Evolutionary conservation across 345 rosid genomes (phyloP), one percentile per base, ranked within the genome.

Genomic region (Eucalyptus marginata): DNA sequence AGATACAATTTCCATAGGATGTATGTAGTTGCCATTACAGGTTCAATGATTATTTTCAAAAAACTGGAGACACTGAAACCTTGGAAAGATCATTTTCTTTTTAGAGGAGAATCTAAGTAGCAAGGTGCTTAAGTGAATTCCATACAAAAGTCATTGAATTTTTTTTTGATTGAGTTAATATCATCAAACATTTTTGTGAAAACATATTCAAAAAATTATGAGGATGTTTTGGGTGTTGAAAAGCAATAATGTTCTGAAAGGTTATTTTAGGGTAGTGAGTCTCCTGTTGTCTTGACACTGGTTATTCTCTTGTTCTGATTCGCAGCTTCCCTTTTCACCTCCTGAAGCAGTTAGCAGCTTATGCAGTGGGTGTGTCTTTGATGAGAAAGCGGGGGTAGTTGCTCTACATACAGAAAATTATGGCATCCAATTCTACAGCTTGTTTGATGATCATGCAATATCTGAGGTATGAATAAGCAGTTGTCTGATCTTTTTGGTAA

Each of bases 371-470:
- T 89, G 94, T 89, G 96, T 98, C 87, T 98, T 98, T 86, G 94
- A 95, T 93, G 89, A 89, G 59, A 93, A 92, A 47, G 90, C 96
- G 86, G 99, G 99, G 44, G 86, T 95, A 88, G 95, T 95, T 90
- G 99, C 99, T 86, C 50, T 97, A 87, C 91, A 95, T 89, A 94
- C 99, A 56, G 99, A 95, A 90, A 94, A 94, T 90, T 98, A 95
- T 81, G 93, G 96, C 86, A 92, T 98, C 90, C 99, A 98, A 89
- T 90, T 96, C 58, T 98, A 98, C 92, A 97, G 97, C 94, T 94
- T 96, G 88, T 90, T 97, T 88, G 94, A 94, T 92, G 99, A 98
- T 91, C 94, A 95, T 6, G 97, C 94, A 88, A 89, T 98, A 88
- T 95, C 96, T 88, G 98, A 98, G 97, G 99, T 98, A 90, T 89